Percentiles rank a stretch among this genome's conserved stretches.
These are phyloP conservation scores for Ballota nigra DNA, from an alignment of 257 asterid species.

Conservation along the genomic window DNA sequence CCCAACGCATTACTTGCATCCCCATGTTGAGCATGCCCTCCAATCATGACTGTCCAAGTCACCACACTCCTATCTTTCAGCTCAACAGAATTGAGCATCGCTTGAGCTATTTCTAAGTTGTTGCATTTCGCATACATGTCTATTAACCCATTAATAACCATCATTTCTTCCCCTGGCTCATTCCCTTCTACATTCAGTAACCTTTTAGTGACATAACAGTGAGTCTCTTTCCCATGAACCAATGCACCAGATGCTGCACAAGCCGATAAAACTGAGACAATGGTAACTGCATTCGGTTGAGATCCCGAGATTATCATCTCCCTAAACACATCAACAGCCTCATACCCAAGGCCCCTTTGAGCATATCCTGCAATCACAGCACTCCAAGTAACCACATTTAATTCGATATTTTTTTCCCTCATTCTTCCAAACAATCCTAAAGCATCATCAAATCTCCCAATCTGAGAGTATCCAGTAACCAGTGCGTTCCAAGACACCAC, in stretches of 20 bases:
- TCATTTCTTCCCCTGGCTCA: conserved; percentile 69
- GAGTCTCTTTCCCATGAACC: conserved; percentile 68
- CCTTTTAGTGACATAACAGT: conserved; percentile 49
- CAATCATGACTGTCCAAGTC: conserved; percentile 92
- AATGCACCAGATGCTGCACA: conserved; percentile 73
- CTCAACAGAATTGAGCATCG: conserved; percentile 55
- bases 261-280: conserved; percentile 76
- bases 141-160: conserved; percentile 75
- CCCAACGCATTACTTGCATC: conserved; percentile 68
- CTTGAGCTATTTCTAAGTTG: conserved; percentile 44
- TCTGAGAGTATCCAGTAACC: conserved; percentile 82
- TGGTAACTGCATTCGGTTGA: conserved; percentile 71
- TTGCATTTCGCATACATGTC: conserved; percentile 89
- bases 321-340: conserved; percentile 65
- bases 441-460: conserved; percentile 66
- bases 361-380: conserved; percentile 89
- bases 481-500: conserved; percentile 88
- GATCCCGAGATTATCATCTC: conserved; percentile 63
- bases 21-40: conserved; percentile 85
- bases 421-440: conserved; percentile 60
- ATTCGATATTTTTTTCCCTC: conserved; percentile 50
- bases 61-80: conserved; percentile 62
- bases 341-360: conserved; percentile 80
- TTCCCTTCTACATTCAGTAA: conserved; percentile 43
- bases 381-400: conserved; percentile 91